Evolutionary conservation across 2,329 filamentous ascomycete genomes (phyloP), one percentile per base, ranked within the genome.

Genomic region (Tricladium varicosporioides): DNA sequence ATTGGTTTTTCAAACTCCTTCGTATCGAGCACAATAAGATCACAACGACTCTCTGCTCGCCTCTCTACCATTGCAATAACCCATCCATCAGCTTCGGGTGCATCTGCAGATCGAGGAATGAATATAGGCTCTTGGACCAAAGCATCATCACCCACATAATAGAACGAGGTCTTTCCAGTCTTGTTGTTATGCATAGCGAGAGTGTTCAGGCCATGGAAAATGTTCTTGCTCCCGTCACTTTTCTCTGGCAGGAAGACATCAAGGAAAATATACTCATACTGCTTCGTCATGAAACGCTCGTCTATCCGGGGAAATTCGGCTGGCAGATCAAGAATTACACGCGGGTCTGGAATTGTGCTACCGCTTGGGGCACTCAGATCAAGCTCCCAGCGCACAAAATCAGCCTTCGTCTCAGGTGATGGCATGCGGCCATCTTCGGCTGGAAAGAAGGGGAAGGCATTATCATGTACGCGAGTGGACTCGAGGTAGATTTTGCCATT

Each of bases 221-320:
- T 16, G n/a, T 53, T 51, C 22, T 15, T 32, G 16, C 55, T 55
- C 5, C 60, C 58, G 11, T 53, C 48, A 16, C 13, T 22, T 14
- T 55, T 55, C 8, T 58, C 58, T 19, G 54, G 54, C 43, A 53
- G 48, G 40, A 69, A 65, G 1, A 63, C 55, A 1, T 74, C 69
- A 59, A 78, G 75, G 76, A 77, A 80, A 65, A 78, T 78, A 65
- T 78, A 75, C 9, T 64, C 65, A 63, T 79, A 78, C 44, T 69
- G 68, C 61, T 75, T 75, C 4, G 75, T 75, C 18, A 75, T 71
- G 33, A 54, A 66, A 13, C 68, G 62, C n/a, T 70, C 67, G 44
- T 70, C 68, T 14, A 70, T 68, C 2, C 66, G 62, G 9, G 63
- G 63, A 43, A 70, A 69, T 27, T 70, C 68, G 0, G 59, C 60